phyloP scores from a whole-genome alignment of 306 rosid genomes.

The Trifolium fragiferum region DNA sequence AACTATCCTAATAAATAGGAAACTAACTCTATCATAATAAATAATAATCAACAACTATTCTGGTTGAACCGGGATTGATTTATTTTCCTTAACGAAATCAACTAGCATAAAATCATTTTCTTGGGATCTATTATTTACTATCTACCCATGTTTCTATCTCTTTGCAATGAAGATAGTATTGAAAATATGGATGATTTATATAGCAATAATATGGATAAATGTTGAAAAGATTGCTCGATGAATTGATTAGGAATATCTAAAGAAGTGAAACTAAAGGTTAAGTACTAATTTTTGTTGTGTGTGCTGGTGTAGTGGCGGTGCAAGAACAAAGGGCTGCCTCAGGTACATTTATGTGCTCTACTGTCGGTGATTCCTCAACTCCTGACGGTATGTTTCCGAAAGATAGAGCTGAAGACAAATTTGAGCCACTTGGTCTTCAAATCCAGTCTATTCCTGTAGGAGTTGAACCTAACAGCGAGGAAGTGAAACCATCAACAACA shows the following conservation, averaged over 20 bases:
- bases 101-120: background rate
- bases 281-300: background rate
- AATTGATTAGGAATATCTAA: slow-evolving; percentile 17
- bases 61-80: too few species aligned
- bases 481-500: slow-evolving; percentile 55
- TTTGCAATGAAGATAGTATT: slow-evolving; percentile 1
- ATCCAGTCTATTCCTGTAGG: slow-evolving; percentile 81
- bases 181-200: slow-evolving; percentile 13
- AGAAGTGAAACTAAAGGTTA: background rate
- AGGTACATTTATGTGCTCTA: slow-evolving; percentile 85
- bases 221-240: background rate
- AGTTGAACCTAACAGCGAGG: slow-evolving; percentile 58
- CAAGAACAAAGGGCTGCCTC: slow-evolving; percentile 89
- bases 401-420: slow-evolving; percentile 79
- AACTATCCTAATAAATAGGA: too few species aligned
- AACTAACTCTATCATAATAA: too few species aligned
- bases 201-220: background rate
- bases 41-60: too few species aligned
- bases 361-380: slow-evolving; percentile 86
- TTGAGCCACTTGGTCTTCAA: slow-evolving; percentile 87
- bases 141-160: background rate
- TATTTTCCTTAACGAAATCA: background rate
- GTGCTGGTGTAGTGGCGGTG: slow-evolving; percentile 68
- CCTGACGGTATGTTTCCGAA: slow-evolving; percentile 65
- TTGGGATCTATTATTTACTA: too few species aligned